A percentile compares a stretch with the other conserved stretches of the same genome.
phyloP scores from a whole-genome alignment of 495 filamentous ascomycete species.

The Aspergillus bertholletiae region DNA sequence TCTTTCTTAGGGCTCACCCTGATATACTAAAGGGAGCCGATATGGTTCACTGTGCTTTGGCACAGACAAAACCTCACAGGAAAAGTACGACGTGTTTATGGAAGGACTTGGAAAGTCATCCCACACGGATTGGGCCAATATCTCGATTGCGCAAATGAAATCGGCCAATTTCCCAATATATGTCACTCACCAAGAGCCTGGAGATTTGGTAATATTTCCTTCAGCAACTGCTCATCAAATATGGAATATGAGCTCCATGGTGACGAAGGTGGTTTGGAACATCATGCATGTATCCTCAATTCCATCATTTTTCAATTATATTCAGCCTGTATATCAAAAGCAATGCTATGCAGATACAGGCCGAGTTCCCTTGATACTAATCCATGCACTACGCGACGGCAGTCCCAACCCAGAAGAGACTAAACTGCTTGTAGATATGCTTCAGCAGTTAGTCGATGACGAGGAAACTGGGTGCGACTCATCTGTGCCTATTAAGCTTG shows the following conservation, averaged over 20 bases:
- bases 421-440: slow-evolving; percentile 3
- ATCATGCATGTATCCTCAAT: slow-evolving; percentile 19
- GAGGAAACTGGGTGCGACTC: slow-evolving; percentile 10
- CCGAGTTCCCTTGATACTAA: slow-evolving; percentile 17
- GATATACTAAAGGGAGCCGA: slow-evolving; percentile 4
- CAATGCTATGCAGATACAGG: slow-evolving; percentile 20
- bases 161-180: slow-evolving; percentile 20
- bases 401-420: background rate
- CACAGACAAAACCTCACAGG: slow-evolving; percentile 15
- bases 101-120: slow-evolving; percentile 16
- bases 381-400: slow-evolving; percentile 10
- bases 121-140: slow-evolving; percentile 22
- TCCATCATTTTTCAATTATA: slow-evolving; percentile 15
- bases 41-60: slow-evolving; percentile 21
- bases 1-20: background rate
- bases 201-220: slow-evolving; percentile 23
- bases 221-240: slow-evolving; percentile 21
- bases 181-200: slow-evolving; percentile 17
- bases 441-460: slow-evolving; percentile 13
- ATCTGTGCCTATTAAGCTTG: slow-evolving; percentile 4
- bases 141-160: slow-evolving; percentile 10
- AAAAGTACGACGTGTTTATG: slow-evolving; percentile 19
- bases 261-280: slow-evolving; percentile 23
- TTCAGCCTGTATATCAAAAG: slow-evolving; percentile 19
- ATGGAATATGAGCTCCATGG: slow-evolving; percentile 19